phyloP scores from a whole-genome alignment of 805 yeast species.

The Saturnispora sanitii region DNA sequence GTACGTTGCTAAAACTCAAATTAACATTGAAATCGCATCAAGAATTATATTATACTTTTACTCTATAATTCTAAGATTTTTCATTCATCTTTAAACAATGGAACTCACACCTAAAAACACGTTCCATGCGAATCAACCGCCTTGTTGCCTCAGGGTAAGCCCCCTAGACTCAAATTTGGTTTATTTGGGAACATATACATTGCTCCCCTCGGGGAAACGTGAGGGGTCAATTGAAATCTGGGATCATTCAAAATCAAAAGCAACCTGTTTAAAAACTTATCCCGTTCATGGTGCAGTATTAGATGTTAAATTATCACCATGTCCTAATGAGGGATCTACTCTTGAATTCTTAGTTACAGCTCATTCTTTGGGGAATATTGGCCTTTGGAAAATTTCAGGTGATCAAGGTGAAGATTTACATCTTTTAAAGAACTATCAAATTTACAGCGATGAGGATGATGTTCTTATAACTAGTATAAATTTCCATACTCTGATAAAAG shows the following conservation, averaged over 20 bases:
- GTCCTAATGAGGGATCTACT: slow-evolving; percentile 18
- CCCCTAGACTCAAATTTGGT: slow-evolving; percentile 39
- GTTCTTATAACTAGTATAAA: slow-evolving; percentile 54
- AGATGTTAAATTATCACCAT: slow-evolving; percentile 62
- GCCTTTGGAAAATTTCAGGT: slow-evolving; percentile 44
- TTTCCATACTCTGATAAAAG: slow-evolving; percentile 37
- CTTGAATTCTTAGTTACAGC: slow-evolving; percentile 53
- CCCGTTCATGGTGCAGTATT: slow-evolving; percentile 55
- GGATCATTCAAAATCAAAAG: slow-evolving; percentile 7
- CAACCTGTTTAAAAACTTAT: slow-evolving; percentile 15
- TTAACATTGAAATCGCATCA: background rate
- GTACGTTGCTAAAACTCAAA: background rate
- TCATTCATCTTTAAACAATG: background rate
- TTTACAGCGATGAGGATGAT: slow-evolving; percentile 34
- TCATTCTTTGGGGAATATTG: slow-evolving; percentile 73
- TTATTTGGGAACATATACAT: slow-evolving; percentile 71
- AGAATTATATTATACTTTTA: too few species aligned
- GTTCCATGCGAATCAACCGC: slow-evolving; percentile 53
- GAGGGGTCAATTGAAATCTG: slow-evolving; percentile 51
- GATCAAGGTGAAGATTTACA: slow-evolving; percentile 16
- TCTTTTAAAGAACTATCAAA: slow-evolving; percentile 28
- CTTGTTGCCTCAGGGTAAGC: slow-evolving; percentile 65
- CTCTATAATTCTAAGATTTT: too few species aligned
- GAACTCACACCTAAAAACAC: slow-evolving; percentile 20
- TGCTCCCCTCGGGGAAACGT: slow-evolving; percentile 50